phyloP scores from a whole-genome alignment of 495 filamentous ascomycete species.

The Cercophora newfieldiana region DNA sequence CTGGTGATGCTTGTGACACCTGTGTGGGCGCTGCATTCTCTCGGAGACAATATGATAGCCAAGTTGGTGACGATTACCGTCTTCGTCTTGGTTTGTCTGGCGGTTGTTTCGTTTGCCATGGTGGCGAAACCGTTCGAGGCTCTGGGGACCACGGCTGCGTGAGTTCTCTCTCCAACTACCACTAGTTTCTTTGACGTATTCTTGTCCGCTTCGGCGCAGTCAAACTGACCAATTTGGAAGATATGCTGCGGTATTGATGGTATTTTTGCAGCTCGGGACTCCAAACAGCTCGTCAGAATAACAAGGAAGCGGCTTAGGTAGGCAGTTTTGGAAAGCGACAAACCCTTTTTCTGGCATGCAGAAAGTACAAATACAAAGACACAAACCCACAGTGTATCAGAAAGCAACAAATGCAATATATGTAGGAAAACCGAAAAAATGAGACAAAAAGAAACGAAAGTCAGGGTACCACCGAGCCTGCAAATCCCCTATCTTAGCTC shows the following conservation, averaged over 20 bases:
- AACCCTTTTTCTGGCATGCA: too few species aligned
- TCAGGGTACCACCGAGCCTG: too few species aligned
- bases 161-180: neutral
- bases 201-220: neutral
- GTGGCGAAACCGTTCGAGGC: slow-evolving; percentile 12
- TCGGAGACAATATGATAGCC: neutral
- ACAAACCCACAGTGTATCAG: too few species aligned
- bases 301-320: too few species aligned
- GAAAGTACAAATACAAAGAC: too few species aligned
- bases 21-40: neutral
- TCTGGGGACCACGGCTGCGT: slow-evolving; percentile 8
- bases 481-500: too few species aligned
- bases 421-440: too few species aligned
- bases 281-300: too few species aligned
- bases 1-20: slow-evolving; percentile 4
- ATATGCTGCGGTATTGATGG: slow-evolving; percentile 13
- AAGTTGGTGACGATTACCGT: slow-evolving; percentile 6
- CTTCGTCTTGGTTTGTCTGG: neutral
- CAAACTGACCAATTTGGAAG: neutral
- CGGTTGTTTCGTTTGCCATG: slow-evolving; percentile 7
- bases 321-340: too few species aligned
- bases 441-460: too few species aligned
- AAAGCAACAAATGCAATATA: too few species aligned
- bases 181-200: neutral
- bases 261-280: slow-evolving; percentile 8